Percentiles rank a stretch among this genome's conserved stretches.
These are phyloP conservation scores for Heterobasidion parviporum DNA, from an alignment of 1,284 basidiomycete genomes.

Conservation along the genomic window DNA sequence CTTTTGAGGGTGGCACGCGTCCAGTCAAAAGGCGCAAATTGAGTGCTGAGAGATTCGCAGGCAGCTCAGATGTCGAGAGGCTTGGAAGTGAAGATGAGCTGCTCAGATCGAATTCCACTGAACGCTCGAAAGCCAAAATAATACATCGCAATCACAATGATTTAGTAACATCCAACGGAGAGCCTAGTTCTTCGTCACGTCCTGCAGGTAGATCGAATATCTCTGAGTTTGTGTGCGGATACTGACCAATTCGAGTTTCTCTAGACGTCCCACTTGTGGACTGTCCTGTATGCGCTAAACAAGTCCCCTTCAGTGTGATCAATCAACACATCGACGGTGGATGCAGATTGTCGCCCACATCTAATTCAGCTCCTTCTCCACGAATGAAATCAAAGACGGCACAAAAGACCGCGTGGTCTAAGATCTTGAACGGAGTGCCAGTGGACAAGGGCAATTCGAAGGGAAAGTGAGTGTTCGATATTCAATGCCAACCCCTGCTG, in stretches of 20 bases:
- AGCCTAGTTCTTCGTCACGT: neutral
- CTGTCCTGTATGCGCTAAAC: slow-evolving; percentile 50
- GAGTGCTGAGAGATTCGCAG: neutral
- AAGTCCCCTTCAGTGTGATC: slow-evolving; percentile 35
- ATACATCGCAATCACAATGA: neutral
- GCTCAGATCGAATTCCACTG: neutral
- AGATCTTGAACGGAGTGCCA: slow-evolving; percentile 29
- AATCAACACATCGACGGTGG: slow-evolving; percentile 55
- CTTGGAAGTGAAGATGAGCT: slow-evolving; percentile 1
- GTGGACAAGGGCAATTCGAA: slow-evolving; percentile 31
- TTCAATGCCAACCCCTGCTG: slow-evolving; percentile 11
- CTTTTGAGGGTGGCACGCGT: slow-evolving; percentile 1
- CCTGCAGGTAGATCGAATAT: neutral
- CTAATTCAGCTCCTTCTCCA: slow-evolving; percentile 3
- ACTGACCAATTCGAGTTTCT: too few relatives aligned
- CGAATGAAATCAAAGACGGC: slow-evolving; percentile 15
- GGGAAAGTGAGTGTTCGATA: slow-evolving; percentile 27
- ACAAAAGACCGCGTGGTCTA: slow-evolving; percentile 39
- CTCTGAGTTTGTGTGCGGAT: neutral
- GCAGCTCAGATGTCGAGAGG: too few relatives aligned
- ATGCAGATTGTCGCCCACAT: slow-evolving; percentile 22
- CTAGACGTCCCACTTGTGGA: neutral
- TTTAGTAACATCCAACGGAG: neutral
- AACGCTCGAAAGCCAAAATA: neutral
- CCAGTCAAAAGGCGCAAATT: slow-evolving; percentile 9